Base-by-base conservation (phyloP, 2,329 filamentous ascomycete species). In the Bretziella fagacearum region DNA sequence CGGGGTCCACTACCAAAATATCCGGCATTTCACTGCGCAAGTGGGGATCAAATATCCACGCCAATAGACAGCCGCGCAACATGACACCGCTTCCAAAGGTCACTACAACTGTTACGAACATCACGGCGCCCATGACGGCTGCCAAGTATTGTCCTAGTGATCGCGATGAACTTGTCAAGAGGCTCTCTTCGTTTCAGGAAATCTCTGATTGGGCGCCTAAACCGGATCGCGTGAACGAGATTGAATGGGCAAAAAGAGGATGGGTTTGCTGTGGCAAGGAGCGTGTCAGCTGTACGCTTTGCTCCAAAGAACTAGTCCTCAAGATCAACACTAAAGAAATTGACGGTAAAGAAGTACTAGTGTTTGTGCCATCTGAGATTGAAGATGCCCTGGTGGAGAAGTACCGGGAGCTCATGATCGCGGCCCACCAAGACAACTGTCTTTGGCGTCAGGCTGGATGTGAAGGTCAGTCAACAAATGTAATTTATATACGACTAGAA, bases 151-250 rank as follows among this genome's bases (percentile, higher is more conserved):
- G 83, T 46, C 89, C 91, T 0, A 83, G 79, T 65, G 87, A 91
- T 59, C 81, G 91, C 46, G 76, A 78, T 32, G 77, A 84, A 54
- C 86, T 96, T 52, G 69, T 96, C 8, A 76, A 73, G 55, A 70
- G 91, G 20, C 68, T 98, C 23, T 81, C 81, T 51, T 93, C 85
- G 0, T 98, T 93, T 58, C 82, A 89, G 57, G 85, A 89, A 54
- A 78, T 96, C 41, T 91, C 85, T 46, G 75, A 82, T 59, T 98
- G 89, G 89, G 81, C 83, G n/a, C 82, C 84, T 0, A 96, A 96
- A 60, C 87, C 91, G 0, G 75, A 87, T 45, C 70, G 69, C 27
- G 79, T 96, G 55, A 85, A 77, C 58, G 91, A 96, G 63, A 78
- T 95, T 6, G 81, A 86, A 60, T 98, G 91, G 91, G 87, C 87